Evolutionary conservation across 2,329 filamentous ascomycete genomes (phyloP), one percentile per base, ranked within the genome.

Genomic region (Penicillium sp.): DNA sequence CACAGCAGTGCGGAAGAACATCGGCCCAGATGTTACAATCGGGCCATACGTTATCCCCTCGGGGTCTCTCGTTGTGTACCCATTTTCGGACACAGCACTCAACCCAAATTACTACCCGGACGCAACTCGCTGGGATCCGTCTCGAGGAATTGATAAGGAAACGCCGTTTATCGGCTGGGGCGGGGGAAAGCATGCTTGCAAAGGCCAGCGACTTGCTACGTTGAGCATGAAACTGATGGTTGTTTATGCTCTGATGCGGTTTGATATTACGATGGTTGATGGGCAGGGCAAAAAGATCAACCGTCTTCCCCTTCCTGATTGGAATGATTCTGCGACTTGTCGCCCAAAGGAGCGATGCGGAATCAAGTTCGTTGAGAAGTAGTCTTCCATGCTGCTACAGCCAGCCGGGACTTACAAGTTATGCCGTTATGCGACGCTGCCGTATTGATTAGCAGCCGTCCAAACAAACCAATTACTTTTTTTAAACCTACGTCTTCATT

Each of bases 181-280:
- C n/a, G 41, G 28, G 6, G 52, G 52, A 7, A 43, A 35, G 13
- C 49, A 53, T 29, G 34, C 40, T 6, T 54, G 52, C 39, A 49
- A 54, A 31, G 52, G 52, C 7, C 52, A 54, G 17, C 44, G 52
- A 35, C 52, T 54, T 39, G 52, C 44, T 12, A 45, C 42, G 1
- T 35, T 54, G 41, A 54, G 17, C 6, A 39, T 54, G 44, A 54
- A 53, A 28, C 45, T 54, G 9, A 26, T 54, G 40, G 45, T 40
- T 33, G 37, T 31, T 21, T 52, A 28, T 15, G 28, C 44, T n/a
- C 8, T 53, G 6, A 37, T 38, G 26, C 38, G 19, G 35, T 54
- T 49, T 9, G 31, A 49, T 19, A 31, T 53, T 7, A 40, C 33
- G 3, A n/a, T 54, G 29, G 49, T 53, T 26, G 48, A 49, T 38